Conservation (phyloP, 1,139 yeast genomes). For the Candida sp. region DNA sequence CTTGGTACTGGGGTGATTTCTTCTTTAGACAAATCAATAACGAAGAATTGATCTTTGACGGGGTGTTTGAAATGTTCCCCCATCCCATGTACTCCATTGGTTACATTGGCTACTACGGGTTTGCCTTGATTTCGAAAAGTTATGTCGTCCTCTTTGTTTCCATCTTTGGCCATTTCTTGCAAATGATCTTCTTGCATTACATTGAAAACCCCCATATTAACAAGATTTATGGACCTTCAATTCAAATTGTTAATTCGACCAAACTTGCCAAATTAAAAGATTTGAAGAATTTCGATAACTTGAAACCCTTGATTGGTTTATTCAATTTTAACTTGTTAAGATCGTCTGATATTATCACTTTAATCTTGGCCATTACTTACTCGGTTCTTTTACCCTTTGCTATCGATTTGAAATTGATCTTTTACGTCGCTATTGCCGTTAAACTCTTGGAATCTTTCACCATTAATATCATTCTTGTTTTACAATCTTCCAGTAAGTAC, state of each 20-base stretch:
- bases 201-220: conserved; percentile 91
- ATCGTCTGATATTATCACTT: conserved; percentile 59
- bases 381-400: conserved; percentile 38
- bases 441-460: conserved; percentile 53
- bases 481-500: conserved; percentile 60
- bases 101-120: conserved; percentile 84
- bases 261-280: conserved; percentile 40
- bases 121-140: conserved; percentile 74
- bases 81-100: conserved; percentile 96
- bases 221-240: conserved; percentile 61
- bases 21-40: conserved; percentile 77
- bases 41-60: conserved; percentile 79
- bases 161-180: conserved; percentile 73
- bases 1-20: conserved; percentile 97
- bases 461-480: conserved; percentile 50
- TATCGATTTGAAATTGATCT: conserved; percentile 27
- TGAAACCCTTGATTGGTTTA: conserved; percentile 61
- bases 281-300: conserved; percentile 42
- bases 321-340: conserved; percentile 67
- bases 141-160: conserved; percentile 72
- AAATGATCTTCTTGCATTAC: conserved; percentile 70
- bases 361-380: conserved; percentile 44
- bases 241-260: conserved; percentile 33
- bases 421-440: conserved; percentile 46
- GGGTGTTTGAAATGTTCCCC: conserved; percentile 89